Evolutionary conservation across 2,329 filamentous ascomycete species (phyloP), one percentile per base, ranked within the genome.

Genomic region (Fusarium decemcellulare): DNA sequence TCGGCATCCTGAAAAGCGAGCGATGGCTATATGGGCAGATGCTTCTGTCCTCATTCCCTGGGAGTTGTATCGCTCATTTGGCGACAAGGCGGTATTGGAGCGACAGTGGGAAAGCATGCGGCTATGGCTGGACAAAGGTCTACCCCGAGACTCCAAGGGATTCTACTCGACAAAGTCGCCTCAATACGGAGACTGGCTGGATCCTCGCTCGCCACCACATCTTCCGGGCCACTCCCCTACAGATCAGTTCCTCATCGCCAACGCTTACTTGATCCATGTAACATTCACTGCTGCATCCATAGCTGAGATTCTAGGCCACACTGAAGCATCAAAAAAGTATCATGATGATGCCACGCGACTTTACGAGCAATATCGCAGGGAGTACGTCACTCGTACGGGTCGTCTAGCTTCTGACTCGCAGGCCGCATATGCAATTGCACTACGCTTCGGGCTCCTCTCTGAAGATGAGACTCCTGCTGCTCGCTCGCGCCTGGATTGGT

Each of bases 141-240:
- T 65, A 2, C 58, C 58, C 32, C 62, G 62, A 23, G 62, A 65
- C 14, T 11, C 37, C 10, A 37, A 27, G 4, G 59, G 59, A 4
- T 42, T 61, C 11, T 61, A 46, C 15, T 48, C 53, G n/a, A 61
- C 53, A 5, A 27, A 37, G 6, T 36, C 42, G 4, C 53, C 53
- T 15, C 59, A 61, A 27, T 61, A 47, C n/a, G 62, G 62, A 10
- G 62, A 65, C 36, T 65, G 62, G 62, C 47, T 65, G 8, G 62
- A 65, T 30, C 62, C 62, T 29, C 47, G 59, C 8, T 44, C 62
- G 9, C 58, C 62, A 5, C 47, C 59, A 4, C 30, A 40, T 8
- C 46, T 61, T 15, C 46, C 62, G 5, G 62, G 62, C 10, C 40
- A 61, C 11, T 56, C 43, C 27, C 52, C 58, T 15, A 65, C 62